These are phyloP conservation scores for Fusarium dlaminii DNA, from an alignment of 2,329 filamentous ascomycete genomes.

Conservation along the genomic window DNA sequence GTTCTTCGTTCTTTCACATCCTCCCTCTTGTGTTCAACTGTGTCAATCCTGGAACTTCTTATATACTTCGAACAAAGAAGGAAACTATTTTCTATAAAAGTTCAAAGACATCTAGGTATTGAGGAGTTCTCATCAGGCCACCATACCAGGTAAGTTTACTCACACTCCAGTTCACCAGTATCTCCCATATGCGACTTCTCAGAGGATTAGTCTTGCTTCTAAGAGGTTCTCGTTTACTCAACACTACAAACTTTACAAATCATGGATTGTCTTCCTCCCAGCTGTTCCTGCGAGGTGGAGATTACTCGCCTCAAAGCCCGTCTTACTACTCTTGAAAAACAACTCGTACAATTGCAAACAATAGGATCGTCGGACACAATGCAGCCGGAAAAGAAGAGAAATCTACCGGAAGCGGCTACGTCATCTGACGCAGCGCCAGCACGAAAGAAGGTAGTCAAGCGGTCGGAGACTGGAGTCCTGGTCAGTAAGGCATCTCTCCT, in stretches of 20 bases:
- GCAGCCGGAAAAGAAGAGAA: not conserved
- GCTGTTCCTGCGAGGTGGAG: not conserved
- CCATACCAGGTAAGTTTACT: not conserved
- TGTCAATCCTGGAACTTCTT: not conserved
- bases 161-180: accelerated
- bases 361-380: accelerated
- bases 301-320: not conserved
- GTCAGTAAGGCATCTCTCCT: not conserved
- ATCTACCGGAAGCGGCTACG: not conserved
- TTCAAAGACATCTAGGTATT: accelerated
- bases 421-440: not conserved
- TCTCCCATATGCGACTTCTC: not conserved
- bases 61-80: not conserved
- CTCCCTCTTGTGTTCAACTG: not conserved
- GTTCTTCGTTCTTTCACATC: not conserved
- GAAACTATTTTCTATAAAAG: accelerated
- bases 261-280: not conserved
- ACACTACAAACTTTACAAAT: accelerated
- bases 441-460: not conserved
- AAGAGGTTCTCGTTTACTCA: not conserved
- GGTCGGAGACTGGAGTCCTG: not conserved
- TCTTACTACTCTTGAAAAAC: not conserved
- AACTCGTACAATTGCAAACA: accelerated
- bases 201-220: not conserved
- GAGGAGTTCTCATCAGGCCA: not conserved